A percentile compares a stretch with the other conserved stretches of the same genome.
phyloP scores from a whole-genome alignment of 2,329 filamentous ascomycete genomes.

The Lizonia empirigonia region DNA sequence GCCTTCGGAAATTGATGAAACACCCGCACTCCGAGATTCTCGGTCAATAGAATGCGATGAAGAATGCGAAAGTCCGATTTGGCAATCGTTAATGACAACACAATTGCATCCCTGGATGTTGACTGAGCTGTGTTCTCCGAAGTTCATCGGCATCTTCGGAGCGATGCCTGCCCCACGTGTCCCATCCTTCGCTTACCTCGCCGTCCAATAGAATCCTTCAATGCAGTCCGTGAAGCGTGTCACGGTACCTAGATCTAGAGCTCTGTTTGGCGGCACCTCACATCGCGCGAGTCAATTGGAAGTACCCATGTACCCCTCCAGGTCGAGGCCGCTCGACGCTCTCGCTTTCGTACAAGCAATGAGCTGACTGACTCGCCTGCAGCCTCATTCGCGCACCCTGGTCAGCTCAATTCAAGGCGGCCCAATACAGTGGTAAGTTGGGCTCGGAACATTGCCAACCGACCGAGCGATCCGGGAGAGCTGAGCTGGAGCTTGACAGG shows the following conservation, averaged over 20 bases:
- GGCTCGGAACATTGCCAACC: constrained; percentile 14
- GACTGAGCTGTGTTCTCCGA: neutral
- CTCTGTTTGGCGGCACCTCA: neutral
- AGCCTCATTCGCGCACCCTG: constrained; percentile 4
- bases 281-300: constrained; percentile 4
- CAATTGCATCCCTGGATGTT: neutral
- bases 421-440: constrained; percentile 15
- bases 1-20: constrained; percentile 6
- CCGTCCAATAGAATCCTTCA: constrained; percentile 5
- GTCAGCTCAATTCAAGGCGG: neutral
- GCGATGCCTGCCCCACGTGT: neutral
- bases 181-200: constrained; percentile 2
- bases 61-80: neutral
- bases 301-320: constrained; percentile 3
- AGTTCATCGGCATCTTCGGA: neutral
- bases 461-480: constrained; percentile 11
- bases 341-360: neutral
- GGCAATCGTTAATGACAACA: neutral
- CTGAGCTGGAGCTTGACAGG: constrained; percentile 5
- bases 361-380: constrained; percentile 7
- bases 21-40: neutral
- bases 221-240: neutral
- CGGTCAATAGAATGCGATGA: neutral
- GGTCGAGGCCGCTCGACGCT: neutral
- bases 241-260: neutral